Base-by-base conservation (phyloP, 2,329 filamentous ascomycete genomes). In the Magnaporthiopsis incrustans region DNA sequence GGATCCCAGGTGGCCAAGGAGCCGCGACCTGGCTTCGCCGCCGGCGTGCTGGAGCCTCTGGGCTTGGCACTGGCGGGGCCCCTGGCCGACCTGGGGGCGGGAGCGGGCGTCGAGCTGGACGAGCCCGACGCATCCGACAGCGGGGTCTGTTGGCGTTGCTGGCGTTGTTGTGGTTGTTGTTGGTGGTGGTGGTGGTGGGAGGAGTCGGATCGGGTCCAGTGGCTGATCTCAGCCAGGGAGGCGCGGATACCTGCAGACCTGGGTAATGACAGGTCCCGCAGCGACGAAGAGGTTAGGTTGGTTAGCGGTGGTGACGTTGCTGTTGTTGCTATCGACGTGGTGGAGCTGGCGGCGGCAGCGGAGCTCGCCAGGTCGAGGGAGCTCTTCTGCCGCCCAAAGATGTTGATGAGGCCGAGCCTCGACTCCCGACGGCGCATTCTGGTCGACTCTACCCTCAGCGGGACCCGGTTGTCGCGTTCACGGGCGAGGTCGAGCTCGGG, bases 1-100 rank as follows among this genome's bases (percentile, higher is more conserved):
- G 88, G 84, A 64, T 85, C 83, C 87, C 87, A 91, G 15, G 76
- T 74, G 4, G 77, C 74, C 30, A 79, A 67, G 4, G 74, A 71
- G 33, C 74, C 75, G 64, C 73, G 71, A 61, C 62, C 56, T 3
- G 57, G 65, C 15, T 67, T 67, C 10, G 67, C 61, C 6, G 65
- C 35, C 8, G 70, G 66, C 18, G 67, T 69, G 11, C 63, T 65
- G 44, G 67, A 69, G 7, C 70, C 67, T 14, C 64, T 63, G 12
- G 26, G 2, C 14, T n/a, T 57, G 10, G 4, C 60, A 15, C 32
- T 30, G 22, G 63, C 33, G n/a, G 44, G 26, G 38, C 5, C 27
- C 32, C 25, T 59, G 22, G 25, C 26, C 11, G 56, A 15, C 50
- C 22, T 56, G 26, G 60, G 25, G 18, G 60, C 26, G 44, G 60